A percentile compares a stretch with the other conserved stretches of the same genome.
Evolutionary conservation across 2,329 filamentous ascomycete species (phyloP).

Genomic region (Colletotrichum tropicale): DNA sequence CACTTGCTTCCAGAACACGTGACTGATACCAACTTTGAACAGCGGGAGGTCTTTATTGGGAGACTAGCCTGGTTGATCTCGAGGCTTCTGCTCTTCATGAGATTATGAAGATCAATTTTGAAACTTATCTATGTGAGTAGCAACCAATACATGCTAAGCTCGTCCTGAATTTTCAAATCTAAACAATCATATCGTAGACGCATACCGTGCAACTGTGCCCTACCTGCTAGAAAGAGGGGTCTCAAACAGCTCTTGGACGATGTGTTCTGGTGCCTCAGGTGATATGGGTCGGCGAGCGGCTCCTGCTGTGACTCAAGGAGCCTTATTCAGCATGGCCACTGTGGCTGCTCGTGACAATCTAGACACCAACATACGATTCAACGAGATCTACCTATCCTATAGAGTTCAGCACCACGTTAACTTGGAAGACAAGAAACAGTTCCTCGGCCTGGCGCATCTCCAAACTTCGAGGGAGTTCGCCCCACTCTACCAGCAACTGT

Average conservation of each 20-base stretch:
- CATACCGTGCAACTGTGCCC: conserved; percentile 33
- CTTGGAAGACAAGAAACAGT: not conserved
- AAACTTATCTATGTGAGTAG: conserved; percentile 34
- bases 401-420: conserved; percentile 30
- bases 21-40: not conserved
- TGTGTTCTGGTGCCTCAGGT: conserved; percentile 34
- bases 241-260: conserved; percentile 33
- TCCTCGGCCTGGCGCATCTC: conserved; percentile 1
- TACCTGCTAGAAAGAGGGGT: conserved; percentile 32
- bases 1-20: not conserved
- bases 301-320: conserved; percentile 37
- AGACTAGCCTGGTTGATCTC: conserved; percentile 26
- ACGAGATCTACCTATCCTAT: conserved; percentile 39
- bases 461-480: not conserved
- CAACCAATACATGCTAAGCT: too few species aligned
- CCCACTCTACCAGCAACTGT: conserved; percentile 3
- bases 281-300: conserved; percentile 24
- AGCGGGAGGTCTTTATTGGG: conserved; percentile 30
- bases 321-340: conserved; percentile 36
- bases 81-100: conserved; percentile 23
- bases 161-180: too few species aligned
- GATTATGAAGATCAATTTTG: conserved; percentile 27
- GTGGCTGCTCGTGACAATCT: conserved; percentile 31
- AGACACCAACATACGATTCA: conserved; percentile 39
- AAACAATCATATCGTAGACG: conserved; percentile 20